phyloP scores from a whole-genome alignment of 352 stramenopile species.

The Thraustochytrium aureum region DNA sequence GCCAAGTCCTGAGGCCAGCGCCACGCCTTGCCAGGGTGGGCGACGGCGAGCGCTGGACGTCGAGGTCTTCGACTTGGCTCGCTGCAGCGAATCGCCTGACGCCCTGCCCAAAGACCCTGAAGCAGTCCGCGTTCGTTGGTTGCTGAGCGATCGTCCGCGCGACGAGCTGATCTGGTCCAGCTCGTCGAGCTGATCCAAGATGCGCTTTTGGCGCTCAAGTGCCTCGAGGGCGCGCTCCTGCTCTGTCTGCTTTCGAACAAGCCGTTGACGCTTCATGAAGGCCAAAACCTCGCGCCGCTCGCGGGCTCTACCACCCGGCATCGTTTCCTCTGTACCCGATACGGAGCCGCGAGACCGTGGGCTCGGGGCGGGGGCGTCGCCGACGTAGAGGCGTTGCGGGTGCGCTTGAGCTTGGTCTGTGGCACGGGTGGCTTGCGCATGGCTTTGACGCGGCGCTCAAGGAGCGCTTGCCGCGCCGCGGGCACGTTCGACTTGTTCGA shows the following conservation, averaged over 20 bases:
- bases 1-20: no score
- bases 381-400: not conserved
- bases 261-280: constrained; percentile 24
- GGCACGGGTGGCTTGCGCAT: no score
- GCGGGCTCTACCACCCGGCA: not conserved
- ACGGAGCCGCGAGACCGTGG: constrained; percentile 1
- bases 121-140: not conserved
- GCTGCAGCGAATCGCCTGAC: no score
- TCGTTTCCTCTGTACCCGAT: not conserved
- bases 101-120: no score
- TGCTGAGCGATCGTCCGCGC: not conserved
- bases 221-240: not conserved
- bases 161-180: not conserved
- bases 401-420: not conserved
- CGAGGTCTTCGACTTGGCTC: no score
- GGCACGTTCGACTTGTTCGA: not conserved
- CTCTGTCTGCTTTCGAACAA: not conserved
- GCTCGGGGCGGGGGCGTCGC: not conserved
- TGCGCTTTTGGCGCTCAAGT: constrained; percentile 11
- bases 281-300: constrained; percentile 12
- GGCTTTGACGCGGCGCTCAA: no score
- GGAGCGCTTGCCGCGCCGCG: not conserved
- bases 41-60: no score
- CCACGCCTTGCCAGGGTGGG: no score
- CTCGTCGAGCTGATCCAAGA: constrained; percentile 16